Evolutionary conservation across 257 asterid species (phyloP).

Genomic region (Mitragyna speciosa): DNA sequence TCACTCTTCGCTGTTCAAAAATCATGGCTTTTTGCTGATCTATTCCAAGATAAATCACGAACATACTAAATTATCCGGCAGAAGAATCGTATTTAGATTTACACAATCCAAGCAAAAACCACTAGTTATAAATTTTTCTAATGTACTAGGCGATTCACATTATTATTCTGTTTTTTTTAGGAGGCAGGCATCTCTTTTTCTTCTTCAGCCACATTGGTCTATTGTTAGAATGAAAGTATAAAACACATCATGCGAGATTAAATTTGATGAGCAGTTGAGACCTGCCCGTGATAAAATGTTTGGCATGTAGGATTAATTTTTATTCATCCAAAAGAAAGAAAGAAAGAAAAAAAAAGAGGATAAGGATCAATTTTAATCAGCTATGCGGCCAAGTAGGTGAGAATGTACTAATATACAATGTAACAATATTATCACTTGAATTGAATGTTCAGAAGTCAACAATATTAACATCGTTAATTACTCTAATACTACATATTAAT

Average conservation of each 20-base stretch:
- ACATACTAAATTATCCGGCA: too few relatives aligned
- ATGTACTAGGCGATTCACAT: background rate
- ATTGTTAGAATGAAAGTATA: background rate
- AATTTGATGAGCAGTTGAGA: background rate
- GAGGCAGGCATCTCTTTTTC: background rate
- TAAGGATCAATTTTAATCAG: background rate
- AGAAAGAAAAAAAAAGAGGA: background rate
- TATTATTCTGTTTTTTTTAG: background rate
- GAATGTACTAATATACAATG: background rate
- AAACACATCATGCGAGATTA: background rate
- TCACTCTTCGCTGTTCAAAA: background rate
- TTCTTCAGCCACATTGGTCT: background rate
- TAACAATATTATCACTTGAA: background rate
- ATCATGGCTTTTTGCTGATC: background rate
- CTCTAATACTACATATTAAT: background rate
- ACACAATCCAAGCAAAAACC: background rate
- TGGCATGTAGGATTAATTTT: background rate
- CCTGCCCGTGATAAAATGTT: background rate
- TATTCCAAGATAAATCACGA: background rate
- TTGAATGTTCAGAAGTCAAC: background rate
- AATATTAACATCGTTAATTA: background rate
- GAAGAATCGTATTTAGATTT: background rate
- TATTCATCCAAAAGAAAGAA: too few relatives aligned
- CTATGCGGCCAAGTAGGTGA: constrained; percentile 11
- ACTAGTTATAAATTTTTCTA: background rate